These are phyloP conservation scores for Symmetrospora coprosmae DNA, from an alignment of 768 basidiomycete genomes.

Conservation along the genomic window DNA sequence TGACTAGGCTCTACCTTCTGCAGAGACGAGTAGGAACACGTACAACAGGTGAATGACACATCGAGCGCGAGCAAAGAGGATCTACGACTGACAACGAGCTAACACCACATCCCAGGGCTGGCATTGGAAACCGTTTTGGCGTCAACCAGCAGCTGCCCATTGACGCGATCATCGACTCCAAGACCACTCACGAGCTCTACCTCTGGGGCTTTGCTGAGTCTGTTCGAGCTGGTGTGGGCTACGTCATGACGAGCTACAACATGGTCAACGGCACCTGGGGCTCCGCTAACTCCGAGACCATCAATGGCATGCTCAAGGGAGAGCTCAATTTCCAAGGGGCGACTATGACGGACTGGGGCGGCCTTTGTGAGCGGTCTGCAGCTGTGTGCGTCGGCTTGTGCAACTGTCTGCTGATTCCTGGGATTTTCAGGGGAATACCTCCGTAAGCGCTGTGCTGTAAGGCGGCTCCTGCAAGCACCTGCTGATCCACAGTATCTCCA, in stretches of 20 bases:
- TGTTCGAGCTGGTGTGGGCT: constrained; percentile 36
- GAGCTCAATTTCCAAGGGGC: constrained; percentile 50
- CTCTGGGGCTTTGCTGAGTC: constrained; percentile 36
- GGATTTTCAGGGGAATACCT: not conserved
- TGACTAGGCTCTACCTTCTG: too few relatives aligned
- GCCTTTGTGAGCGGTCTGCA: not conserved
- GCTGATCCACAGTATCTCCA: too few relatives aligned
- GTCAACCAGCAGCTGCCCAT: constrained; percentile 35
- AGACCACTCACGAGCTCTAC: constrained; percentile 37
- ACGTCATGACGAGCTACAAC: constrained; percentile 32
- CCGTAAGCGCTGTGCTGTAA: too few relatives aligned
- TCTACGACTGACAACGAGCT: too few relatives aligned
- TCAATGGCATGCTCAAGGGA: constrained; percentile 35
- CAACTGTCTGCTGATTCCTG: not conserved
- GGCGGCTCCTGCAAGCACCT: too few relatives aligned
- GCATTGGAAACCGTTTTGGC: too few relatives aligned
- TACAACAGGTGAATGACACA: too few relatives aligned
- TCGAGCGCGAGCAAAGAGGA: too few relatives aligned
- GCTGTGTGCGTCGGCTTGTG: constrained; percentile 32
- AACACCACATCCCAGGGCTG: too few relatives aligned
- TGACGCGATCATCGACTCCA: constrained; percentile 36
- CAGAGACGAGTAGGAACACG: too few relatives aligned
- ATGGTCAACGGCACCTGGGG: not conserved
- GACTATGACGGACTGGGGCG: constrained; percentile 59
- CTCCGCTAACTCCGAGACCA: too few relatives aligned